A percentile compares a stretch with the other conserved stretches of the same genome.
Conservation (phyloP, 495 filamentous ascomycete genomes). For the Daldinia vernicosa region DNA sequence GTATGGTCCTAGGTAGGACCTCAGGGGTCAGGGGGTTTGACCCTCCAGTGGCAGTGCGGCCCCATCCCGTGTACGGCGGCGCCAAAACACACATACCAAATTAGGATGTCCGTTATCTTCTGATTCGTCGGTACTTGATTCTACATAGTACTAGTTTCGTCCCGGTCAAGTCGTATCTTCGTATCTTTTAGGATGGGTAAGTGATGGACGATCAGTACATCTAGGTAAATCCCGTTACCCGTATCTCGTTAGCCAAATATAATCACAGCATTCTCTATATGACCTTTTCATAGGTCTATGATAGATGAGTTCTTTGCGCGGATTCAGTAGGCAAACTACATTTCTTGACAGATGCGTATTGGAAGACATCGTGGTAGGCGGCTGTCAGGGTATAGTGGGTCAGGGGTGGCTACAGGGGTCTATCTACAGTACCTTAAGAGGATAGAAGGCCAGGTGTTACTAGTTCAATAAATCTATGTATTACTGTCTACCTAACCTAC, state of each 20-base stretch:
- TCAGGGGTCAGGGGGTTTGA: not conserved
- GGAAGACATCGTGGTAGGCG: too few relatives aligned
- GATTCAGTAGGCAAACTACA: too few relatives aligned
- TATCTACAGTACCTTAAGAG: too few relatives aligned
- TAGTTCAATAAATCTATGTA: too few relatives aligned
- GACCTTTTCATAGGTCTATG: not conserved
- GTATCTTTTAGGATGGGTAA: not conserved
- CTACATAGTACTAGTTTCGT: not conserved
- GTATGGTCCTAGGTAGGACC: not conserved
- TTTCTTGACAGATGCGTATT: too few relatives aligned
- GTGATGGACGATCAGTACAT: not conserved
- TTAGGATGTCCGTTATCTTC: constrained; percentile 28
- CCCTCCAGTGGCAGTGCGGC: not conserved
- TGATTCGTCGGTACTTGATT: constrained; percentile 17
- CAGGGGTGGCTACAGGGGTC: too few relatives aligned
- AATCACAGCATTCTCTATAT: not conserved
- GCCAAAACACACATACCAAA: constrained; percentile 15
- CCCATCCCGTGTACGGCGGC: constrained; percentile 4
- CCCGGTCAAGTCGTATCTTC: not conserved
- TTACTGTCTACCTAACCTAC: too few relatives aligned
- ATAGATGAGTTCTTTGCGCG: not conserved
- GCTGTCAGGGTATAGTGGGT: too few relatives aligned
- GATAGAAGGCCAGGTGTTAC: too few relatives aligned
- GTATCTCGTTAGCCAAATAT: not conserved
- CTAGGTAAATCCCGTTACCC: not conserved